Evolutionary conservation across 495 filamentous ascomycete genomes (phyloP), one percentile per base, ranked within the genome.

Genomic region (Penicillium bovifimosum): DNA sequence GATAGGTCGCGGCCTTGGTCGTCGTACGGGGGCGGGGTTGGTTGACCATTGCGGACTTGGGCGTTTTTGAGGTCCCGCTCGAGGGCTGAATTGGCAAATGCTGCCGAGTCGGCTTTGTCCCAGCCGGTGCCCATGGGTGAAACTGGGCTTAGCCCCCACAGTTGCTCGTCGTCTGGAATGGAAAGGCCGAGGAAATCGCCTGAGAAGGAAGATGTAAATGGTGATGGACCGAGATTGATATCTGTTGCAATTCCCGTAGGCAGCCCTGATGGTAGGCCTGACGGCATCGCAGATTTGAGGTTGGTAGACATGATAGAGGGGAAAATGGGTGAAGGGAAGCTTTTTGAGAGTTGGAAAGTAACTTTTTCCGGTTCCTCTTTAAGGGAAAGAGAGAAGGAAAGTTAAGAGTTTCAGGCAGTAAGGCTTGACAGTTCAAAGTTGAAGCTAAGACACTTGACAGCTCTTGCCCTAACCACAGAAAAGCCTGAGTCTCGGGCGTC

Each of bases 11-110:
- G 33, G 28, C 53, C 11, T 28, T 11, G 33, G 5, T 50, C 71
- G 16, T 67, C 60, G 39, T 63, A 65, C 8, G 68, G 70, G 0
- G 71, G 71, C 3, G 73, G 73, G 2, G 73, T 76, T 18, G 71
- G 70, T 29, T 74, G 73, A 14, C 73, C 73, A 42, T 76, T 72
- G 36, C 67, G 65, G 28, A 76, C 65, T 32, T 69, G 68, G 14
- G 69, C 52, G 42, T 72, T 67, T 51, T 67, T 71, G 14, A 68
- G 54, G 39, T 67, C 69, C 39, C 66, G 60, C 28, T 71, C 63
- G 20, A 69, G 45, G 2, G 51, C 47, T 5, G 62, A 60, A 41
- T 43, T 47, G 29, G 61, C 45, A 47, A 68, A 67, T 18, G 50
- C 52, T 14, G 54, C 56, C 24, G 63, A 41, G 20, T 67, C 67